phyloP scores from a whole-genome alignment of 2,329 filamentous ascomycete species.

The Ascochyta clinopodiicola region DNA sequence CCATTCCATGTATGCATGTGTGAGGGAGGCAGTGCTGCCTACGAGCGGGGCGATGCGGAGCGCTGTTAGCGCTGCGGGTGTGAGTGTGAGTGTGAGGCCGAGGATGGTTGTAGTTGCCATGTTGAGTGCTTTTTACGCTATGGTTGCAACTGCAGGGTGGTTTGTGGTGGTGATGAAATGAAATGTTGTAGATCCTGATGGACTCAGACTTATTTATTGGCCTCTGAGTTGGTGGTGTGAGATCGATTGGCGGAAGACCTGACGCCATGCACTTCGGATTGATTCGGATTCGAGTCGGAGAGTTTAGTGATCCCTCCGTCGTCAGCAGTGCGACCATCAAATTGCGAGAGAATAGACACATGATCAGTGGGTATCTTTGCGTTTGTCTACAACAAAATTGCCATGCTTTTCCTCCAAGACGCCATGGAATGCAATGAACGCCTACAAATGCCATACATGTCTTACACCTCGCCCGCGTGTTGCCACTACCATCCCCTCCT shows the following conservation, averaged over 20 bases:
- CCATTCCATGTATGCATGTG: constrained; percentile 38
- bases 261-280: background rate
- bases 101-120: constrained; percentile 11
- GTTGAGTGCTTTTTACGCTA: background rate
- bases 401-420: constrained; percentile 1
- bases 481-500: constrained; percentile 69
- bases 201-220: background rate
- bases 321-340: background rate
- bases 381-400: background rate
- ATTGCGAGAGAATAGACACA: no score
- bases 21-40: constrained; percentile 31
- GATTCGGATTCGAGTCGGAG: background rate
- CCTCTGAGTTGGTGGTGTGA: background rate
- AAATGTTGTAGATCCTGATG: no score
- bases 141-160: no score
- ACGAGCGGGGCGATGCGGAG: constrained; percentile 35
- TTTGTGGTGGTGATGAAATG: no score
- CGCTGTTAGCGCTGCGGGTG: constrained; percentile 16
- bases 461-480: background rate
- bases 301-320: background rate
- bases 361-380: constrained; percentile 2
- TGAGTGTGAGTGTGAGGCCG: constrained; percentile 3
- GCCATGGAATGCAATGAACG: constrained; percentile 2
- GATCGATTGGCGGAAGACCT: background rate
- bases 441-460: background rate